Percentiles rank a stretch among this genome's conserved stretches.
Conservation (phyloP, 768 basidiomycete species). For the Cubamyces lactineus region DNA sequence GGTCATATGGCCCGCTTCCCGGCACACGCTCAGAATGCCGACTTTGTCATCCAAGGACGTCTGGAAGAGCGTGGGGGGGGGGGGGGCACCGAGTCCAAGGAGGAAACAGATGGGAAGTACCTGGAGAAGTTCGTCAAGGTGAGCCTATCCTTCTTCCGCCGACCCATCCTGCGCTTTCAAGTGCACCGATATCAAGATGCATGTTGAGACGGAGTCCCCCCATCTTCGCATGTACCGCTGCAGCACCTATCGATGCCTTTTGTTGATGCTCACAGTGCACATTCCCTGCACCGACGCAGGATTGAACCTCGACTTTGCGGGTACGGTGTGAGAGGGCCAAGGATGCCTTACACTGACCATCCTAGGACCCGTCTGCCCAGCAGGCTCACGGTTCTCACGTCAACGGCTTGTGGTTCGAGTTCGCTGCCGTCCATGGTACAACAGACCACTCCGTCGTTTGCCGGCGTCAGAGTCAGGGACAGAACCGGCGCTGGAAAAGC, state of each 20-base stretch:
- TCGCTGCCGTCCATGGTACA: constrained; percentile 12
- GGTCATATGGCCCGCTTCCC: constrained; percentile 48
- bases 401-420: constrained; percentile 8
- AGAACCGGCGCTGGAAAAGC: constrained; percentile 3
- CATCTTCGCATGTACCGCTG: constrained; percentile 37
- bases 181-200: constrained; percentile 36
- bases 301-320: not conserved
- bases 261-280: not conserved
- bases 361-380: not conserved
- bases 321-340: not conserved
- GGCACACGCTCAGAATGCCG: not conserved
- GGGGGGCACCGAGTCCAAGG: constrained; percentile 66
- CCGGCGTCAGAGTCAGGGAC: constrained; percentile 4
- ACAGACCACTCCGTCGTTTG: not conserved
- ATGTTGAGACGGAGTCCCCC: constrained; percentile 49
- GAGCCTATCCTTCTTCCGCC: constrained; percentile 27
- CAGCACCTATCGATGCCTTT: not conserved
- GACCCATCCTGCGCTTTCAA: constrained; percentile 43
- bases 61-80: constrained; percentile 80
- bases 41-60: constrained; percentile 65
- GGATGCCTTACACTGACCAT: too few relatives aligned
- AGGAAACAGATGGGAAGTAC: constrained; percentile 73
- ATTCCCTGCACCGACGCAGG: not conserved
- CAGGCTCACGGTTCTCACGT: constrained; percentile 9
- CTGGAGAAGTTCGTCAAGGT: constrained; percentile 77